Base-by-base conservation (phyloP, 768 basidiomycete genomes). In the Guyanaporus albipodus region DNA sequence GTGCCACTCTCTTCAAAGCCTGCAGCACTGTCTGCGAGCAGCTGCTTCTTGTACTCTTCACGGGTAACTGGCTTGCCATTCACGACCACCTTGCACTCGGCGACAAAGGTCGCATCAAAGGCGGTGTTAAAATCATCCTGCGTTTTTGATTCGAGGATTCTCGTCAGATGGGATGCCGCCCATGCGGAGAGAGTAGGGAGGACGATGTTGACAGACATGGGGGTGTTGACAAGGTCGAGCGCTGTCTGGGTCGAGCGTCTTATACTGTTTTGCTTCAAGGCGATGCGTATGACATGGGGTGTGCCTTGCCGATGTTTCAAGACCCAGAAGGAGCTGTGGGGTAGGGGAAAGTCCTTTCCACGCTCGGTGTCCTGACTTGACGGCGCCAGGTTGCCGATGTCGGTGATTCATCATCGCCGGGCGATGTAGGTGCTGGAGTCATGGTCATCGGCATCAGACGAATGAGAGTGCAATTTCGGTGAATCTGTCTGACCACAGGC, bases 171-270 rank as follows among this genome's bases (percentile, higher is more conserved):
- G 41, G 63, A 56, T 52, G 75, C 50, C 12, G 72, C 68, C 72
- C 73, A 78, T 33, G 59, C 56, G 21, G 67, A 64, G 50, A 78
- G 75, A 3, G 66, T 51, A 7, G 72, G 74, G 39, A 72, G 67
- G 42, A 70, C 64, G 49, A 70, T 59, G 27, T 58, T 57, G 7
- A 48, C 46, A 24, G 63, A 48, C 66, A 67, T 68, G 46, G 6
- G 11, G 19, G 31, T 33, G 14, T 12, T 12, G n/a, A n/a, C 19
- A 24, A 4, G 24, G 7, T 46, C 17, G 4, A 23, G 15, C 19
- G 9, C 23, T 1, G 38, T 6, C 29, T 27, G n/a, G n/a, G n/a
- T n/a, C n/a, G n/a, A n/a, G n/a, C n/a, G 4, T 24, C 48, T 60
- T 61, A 55, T 58, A 52, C n/a, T n/a, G n/a, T n/a, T n/a, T n/a